phyloP scores from a whole-genome alignment of 768 basidiomycete species.

The Coprinopsis marcescibilis region DNA sequence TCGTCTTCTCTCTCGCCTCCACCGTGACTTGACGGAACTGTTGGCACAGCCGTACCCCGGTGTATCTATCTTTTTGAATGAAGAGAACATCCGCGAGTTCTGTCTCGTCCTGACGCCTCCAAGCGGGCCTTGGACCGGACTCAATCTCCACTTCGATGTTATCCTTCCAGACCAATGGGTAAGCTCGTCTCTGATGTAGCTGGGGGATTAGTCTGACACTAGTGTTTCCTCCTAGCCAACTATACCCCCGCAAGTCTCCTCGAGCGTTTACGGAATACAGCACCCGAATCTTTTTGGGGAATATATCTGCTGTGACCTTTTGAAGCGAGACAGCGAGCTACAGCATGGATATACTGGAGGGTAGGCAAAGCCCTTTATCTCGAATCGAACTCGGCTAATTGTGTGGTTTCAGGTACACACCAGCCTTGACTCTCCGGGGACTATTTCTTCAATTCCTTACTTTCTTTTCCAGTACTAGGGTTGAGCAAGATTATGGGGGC shows the following conservation, averaged over 20 bases:
- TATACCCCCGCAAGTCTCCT: slow-evolving; percentile 27
- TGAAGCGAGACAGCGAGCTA: slow-evolving; percentile 23
- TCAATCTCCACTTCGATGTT: slow-evolving; percentile 37
- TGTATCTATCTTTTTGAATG: slow-evolving; percentile 35
- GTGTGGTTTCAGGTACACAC: slow-evolving; percentile 30
- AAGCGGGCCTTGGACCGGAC: slow-evolving; percentile 38
- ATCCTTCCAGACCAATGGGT: slow-evolving; percentile 35
- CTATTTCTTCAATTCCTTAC: slow-evolving; percentile 41
- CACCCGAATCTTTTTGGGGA: slow-evolving; percentile 36
- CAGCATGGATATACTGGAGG: slow-evolving; percentile 33
- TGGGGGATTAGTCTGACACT: slow-evolving; percentile 3
- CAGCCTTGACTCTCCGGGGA: slow-evolving; percentile 39
- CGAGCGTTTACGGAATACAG: slow-evolving; percentile 29
- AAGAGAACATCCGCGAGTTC: slow-evolving; percentile 34
- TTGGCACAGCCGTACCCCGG: slow-evolving; percentile 38
- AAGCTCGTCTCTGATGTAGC: slow-evolving; percentile 6
- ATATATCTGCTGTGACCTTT: slow-evolving; percentile 39
- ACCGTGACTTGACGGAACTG: slow-evolving; percentile 37
- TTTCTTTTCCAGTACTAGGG: slow-evolving; percentile 33
- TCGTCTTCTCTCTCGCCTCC: slow-evolving; percentile 17
- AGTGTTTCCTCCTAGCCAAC: slow-evolving; percentile 24
- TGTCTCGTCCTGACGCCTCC: slow-evolving; percentile 41
- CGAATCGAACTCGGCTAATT: background rate
- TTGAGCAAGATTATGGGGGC: slow-evolving; percentile 31
- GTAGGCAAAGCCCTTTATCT: slow-evolving; percentile 13